A percentile compares a stretch with the other conserved stretches of the same genome.
Evolutionary conservation across 116 monocot genomes (phyloP).

Genomic region (Posidonia oceanica): DNA sequence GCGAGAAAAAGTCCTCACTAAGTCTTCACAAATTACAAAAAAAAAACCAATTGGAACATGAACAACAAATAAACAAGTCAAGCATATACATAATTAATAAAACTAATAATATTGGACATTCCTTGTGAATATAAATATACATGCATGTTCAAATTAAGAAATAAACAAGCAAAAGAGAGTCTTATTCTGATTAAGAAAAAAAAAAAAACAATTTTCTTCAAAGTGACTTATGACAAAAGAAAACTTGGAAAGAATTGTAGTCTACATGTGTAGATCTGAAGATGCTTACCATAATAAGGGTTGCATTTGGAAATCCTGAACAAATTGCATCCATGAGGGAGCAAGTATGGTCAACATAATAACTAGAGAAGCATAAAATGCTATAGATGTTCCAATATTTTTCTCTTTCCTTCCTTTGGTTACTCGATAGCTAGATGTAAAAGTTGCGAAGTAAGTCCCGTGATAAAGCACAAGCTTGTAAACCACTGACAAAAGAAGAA

Average conservation of each 20-base stretch:
- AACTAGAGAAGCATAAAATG: conserved; percentile 3
- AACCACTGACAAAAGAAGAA: no score
- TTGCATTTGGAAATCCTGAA: conserved; percentile 60
- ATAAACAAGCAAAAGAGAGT: no score
- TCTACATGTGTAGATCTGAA: background rate
- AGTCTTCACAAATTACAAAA: no score
- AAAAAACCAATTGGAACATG: no score
- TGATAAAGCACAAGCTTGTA: no score
- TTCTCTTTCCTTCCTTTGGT: background rate
- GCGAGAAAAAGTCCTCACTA: no score
- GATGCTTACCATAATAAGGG: conserved; percentile 25
- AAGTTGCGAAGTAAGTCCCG: background rate
- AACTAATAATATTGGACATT: no score
- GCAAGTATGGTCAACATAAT: conserved; percentile 5
- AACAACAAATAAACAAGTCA: no score
- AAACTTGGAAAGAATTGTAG: background rate
- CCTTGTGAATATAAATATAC: no score
- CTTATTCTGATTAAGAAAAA: no score
- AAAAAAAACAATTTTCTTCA: background rate
- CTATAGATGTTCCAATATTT: background rate
- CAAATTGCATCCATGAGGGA: conserved; percentile 57
- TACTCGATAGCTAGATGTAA: background rate
- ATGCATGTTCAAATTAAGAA: no score
- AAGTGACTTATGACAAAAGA: background rate
- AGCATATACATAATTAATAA: no score